Conservation (phyloP, 257 asterid species). For the Solanum sitiens region DNA sequence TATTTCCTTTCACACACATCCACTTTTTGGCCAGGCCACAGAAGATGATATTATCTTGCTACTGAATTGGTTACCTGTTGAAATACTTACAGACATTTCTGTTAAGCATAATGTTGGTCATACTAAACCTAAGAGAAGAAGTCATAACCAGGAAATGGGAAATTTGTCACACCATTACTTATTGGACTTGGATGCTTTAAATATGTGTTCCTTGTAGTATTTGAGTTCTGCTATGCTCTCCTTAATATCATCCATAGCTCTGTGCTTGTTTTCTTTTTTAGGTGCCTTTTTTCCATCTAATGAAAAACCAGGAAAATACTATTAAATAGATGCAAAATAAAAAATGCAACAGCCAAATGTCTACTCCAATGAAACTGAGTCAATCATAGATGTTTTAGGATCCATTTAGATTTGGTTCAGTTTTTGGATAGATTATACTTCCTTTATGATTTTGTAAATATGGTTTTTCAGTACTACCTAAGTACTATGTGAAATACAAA, state of each 20-base stretch:
- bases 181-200: conserved; percentile 37
- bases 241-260: conserved; percentile 88
- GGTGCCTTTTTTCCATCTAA: conserved; percentile 65
- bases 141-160: neutral
- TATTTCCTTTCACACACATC: neutral
- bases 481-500: too few species aligned
- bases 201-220: conserved; percentile 65
- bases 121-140: neutral
- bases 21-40: neutral
- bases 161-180: conserved; percentile 12
- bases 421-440: too few species aligned
- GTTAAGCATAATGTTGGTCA: neutral
- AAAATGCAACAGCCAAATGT: neutral
- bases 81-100: neutral
- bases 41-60: neutral
- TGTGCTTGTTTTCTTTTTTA: conserved; percentile 60
- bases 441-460: too few species aligned
- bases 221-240: conserved; percentile 84
- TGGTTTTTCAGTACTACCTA: too few species aligned
- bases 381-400: too few species aligned
- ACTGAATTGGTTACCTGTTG: neutral
- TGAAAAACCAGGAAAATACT: neutral
- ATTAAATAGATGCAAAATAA: neutral
- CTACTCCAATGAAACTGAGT: too few species aligned
- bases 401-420: too few species aligned